A percentile compares a stretch with the other conserved stretches of the same genome.
phyloP scores from a whole-genome alignment of 768 basidiomycete genomes.

The Leucosporidium yakuticum region DNA sequence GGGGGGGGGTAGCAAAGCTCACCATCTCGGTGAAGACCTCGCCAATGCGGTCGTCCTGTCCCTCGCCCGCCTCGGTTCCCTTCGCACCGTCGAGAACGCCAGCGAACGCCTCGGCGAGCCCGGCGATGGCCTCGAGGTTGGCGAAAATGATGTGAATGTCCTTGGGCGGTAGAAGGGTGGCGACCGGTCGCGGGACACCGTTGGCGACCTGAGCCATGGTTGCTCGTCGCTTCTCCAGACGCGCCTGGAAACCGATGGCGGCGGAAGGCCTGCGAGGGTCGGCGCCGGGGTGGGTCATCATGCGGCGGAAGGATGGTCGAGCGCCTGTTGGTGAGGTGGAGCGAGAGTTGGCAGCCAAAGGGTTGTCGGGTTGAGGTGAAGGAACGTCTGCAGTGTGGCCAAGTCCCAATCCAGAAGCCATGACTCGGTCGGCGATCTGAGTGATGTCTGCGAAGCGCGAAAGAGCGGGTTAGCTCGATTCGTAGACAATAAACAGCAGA shows the following conservation, averaged over 20 bases:
- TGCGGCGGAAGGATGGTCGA: background rate
- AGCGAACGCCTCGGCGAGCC: conserved; percentile 32
- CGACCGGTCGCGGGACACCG: background rate
- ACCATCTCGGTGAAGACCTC: conserved; percentile 38
- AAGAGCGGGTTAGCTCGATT: background rate
- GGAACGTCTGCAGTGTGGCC: background rate
- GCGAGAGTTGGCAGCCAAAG: background rate
- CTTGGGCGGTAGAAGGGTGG: conserved; percentile 22
- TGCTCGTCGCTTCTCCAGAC: conserved; percentile 3
- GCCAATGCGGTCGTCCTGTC: conserved; percentile 27
- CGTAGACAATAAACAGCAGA: background rate
- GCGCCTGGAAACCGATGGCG: background rate
- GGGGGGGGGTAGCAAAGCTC: too few relatives aligned
- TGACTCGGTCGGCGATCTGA: conserved; percentile 31
- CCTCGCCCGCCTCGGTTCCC: background rate
- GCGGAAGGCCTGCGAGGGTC: background rate
- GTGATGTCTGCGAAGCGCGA: conserved; percentile 14
- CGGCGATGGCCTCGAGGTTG: conserved; percentile 38
- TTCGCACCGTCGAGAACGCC: conserved; percentile 23
- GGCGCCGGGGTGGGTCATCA: background rate
- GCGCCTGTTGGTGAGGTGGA: too few relatives aligned
- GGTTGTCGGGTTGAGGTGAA: background rate
- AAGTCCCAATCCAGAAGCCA: conserved; percentile 32
- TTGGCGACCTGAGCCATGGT: too few relatives aligned
- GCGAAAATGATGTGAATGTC: conserved; percentile 35